Evolutionary conservation across 495 filamentous ascomycete genomes (phyloP), one percentile per base, ranked within the genome.

Genomic region (Aspergillus ostianus): DNA sequence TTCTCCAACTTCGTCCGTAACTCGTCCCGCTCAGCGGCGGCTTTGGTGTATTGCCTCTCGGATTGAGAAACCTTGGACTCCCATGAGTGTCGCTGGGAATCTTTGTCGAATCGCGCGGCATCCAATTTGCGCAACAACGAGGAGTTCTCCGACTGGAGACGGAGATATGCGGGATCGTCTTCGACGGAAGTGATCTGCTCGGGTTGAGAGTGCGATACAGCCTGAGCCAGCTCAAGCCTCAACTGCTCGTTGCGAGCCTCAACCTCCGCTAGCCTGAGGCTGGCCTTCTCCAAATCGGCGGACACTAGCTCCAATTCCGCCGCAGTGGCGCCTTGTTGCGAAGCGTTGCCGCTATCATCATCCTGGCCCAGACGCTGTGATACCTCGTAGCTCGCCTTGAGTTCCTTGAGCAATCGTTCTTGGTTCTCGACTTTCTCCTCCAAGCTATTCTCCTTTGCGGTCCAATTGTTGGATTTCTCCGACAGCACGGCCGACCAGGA

Each of bases 361-460:
- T 83, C 81, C 52, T 84, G 85, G 7, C 87, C 93, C 53, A 98
- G 79, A 51, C 94, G 84, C 66, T 98, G 93, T 23, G 93, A 90
- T 47, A 99, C 95, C 70, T 99, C 94, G 67, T 97, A 97, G 72
- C 87, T 97, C 20, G 94, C 94, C 76, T 97, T 98, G 61, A 98
- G 82, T 66, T 98, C 94, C 69, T 90, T 97, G 52, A 99, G 72
- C 46, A 98, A 75, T 7, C 92, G 86, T 30, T 99, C 94, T 68
- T 98, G 94, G 64, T 88, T 93, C 69, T 96, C 94, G 20, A 96
- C 79, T 70, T 97, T 97, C 63, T 97, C 93, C 66, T 94, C 91
- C 46, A 97, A 76, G 46, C 83, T 89, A 71, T 89, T 90, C 79
- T 99, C 94, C 70, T 96, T 98, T 30, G 93, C 89, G 58, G 89